Evolutionary conservation across 768 basidiomycete species (phyloP).

Genomic region (Mrakia blollopis): DNA sequence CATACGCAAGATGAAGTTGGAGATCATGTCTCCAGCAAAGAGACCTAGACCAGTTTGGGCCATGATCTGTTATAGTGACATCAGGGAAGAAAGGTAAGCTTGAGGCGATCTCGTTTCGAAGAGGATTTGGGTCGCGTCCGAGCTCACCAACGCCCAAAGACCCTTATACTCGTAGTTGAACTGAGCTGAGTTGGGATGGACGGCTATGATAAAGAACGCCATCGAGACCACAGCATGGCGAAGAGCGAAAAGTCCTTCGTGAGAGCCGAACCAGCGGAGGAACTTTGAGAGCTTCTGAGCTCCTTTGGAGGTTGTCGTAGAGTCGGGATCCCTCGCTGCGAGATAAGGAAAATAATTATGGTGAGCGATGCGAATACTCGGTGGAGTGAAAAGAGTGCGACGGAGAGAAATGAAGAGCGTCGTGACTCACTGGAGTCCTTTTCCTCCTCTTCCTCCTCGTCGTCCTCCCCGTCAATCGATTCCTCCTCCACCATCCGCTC

Average conservation of each 20-base stretch:
- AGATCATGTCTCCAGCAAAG: slow-evolving; percentile 57
- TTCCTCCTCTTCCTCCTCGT: slow-evolving; percentile 24
- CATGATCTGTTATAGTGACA: not conserved
- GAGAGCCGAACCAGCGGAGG: slow-evolving; percentile 49
- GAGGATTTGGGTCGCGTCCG: too few relatives aligned
- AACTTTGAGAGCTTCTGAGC: slow-evolving; percentile 47
- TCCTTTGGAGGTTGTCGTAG: slow-evolving; percentile 49
- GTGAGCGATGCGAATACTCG: too few relatives aligned
- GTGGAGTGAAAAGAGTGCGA: not conserved
- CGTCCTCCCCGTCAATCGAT: slow-evolving; percentile 27
- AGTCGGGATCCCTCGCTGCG: slow-evolving; percentile 51
- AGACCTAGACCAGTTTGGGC: slow-evolving; percentile 56
- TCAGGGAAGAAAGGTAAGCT: too few relatives aligned
- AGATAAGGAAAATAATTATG: too few relatives aligned
- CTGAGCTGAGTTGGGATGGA: slow-evolving; percentile 32
- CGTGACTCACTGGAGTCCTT: not conserved
- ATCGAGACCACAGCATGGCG: slow-evolving; percentile 54
- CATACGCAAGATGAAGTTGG: slow-evolving; percentile 50
- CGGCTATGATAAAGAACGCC: slow-evolving; percentile 35
- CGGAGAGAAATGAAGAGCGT: not conserved
- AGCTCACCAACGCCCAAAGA: slow-evolving; percentile 3
- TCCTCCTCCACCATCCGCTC: slow-evolving; percentile 21
- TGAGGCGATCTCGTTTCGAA: too few relatives aligned
- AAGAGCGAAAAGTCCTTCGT: slow-evolving; percentile 53
- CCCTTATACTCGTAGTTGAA: slow-evolving; percentile 46